These are phyloP conservation scores for Aureobasidium sp. DNA, from an alignment of 2,329 filamentous ascomycete species.

Conservation along the genomic window DNA sequence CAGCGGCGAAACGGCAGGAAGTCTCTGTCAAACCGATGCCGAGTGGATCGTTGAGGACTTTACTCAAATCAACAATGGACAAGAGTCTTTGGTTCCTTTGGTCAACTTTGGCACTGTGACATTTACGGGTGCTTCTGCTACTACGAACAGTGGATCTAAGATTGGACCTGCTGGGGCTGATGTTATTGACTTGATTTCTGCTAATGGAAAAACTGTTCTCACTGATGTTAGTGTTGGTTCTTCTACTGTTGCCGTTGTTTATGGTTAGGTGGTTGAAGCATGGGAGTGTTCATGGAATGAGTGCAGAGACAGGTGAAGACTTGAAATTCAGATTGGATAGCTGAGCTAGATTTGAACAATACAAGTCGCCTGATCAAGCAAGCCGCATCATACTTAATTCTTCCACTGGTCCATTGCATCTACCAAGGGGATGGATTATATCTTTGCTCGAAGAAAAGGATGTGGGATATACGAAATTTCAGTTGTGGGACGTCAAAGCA, in stretches of 20 bases:
- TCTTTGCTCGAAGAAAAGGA: too few relatives aligned
- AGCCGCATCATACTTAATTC: too few relatives aligned
- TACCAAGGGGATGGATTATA: too few relatives aligned
- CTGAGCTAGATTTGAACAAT: too few relatives aligned
- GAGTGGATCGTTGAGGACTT: conserved; percentile 60
- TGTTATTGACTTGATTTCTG: conserved; percentile 15
- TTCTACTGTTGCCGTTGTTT: conserved; percentile 8
- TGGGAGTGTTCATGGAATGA: too few relatives aligned
- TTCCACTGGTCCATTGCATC: too few relatives aligned
- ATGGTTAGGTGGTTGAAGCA: too few relatives aligned
- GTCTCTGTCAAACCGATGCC: conserved; percentile 63
- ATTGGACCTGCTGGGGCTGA: background rate
- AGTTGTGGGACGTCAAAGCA: too few relatives aligned
- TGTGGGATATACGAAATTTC: too few relatives aligned
- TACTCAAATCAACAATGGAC: conserved; percentile 28
- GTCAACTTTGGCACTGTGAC: conserved; percentile 54
- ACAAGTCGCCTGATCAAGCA: too few relatives aligned
- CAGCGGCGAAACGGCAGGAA: conserved; percentile 40
- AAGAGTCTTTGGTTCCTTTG: conserved; percentile 45
- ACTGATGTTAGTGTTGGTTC: conserved; percentile 18
- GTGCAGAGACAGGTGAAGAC: too few relatives aligned
- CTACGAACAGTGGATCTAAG: conserved; percentile 38
- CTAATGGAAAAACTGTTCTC: conserved; percentile 4
- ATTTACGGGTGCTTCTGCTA: conserved; percentile 40
- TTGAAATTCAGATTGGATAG: too few relatives aligned